These are phyloP conservation scores for Aquilaria malaccensis DNA, from an alignment of 345 rosid genomes.

Conservation along the genomic window DNA sequence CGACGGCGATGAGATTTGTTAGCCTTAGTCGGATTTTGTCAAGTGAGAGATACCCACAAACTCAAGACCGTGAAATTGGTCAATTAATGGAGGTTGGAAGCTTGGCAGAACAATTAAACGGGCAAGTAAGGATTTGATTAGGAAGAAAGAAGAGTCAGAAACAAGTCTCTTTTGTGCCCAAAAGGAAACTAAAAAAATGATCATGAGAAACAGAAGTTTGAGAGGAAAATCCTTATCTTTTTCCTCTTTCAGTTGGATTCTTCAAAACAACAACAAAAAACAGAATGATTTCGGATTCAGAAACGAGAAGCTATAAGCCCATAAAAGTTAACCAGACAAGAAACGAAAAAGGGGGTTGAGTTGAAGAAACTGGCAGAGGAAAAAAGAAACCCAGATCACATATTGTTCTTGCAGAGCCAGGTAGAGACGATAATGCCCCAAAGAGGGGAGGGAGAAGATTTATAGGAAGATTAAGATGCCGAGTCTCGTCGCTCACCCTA, in stretches of 20 bases:
- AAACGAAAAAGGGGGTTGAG: not conserved
- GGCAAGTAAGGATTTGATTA: slow-evolving; percentile 10
- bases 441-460: not conserved
- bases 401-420: slow-evolving; percentile 3
- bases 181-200: not conserved
- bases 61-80: slow-evolving; percentile 37
- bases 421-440: not conserved
- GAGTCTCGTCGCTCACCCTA: no score
- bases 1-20: not conserved
- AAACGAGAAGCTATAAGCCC: slow-evolving; percentile 6
- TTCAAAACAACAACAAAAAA: not conserved
- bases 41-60: slow-evolving; percentile 27
- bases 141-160: not conserved
- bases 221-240: not conserved
- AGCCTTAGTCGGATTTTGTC: slow-evolving; percentile 10
- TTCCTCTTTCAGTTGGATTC: slow-evolving; percentile 2
- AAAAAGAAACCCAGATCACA: slow-evolving; percentile 14
- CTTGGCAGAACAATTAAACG: slow-evolving; percentile 13
- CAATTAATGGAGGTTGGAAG: slow-evolving; percentile 23
- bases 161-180: not conserved
- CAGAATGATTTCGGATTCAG: not conserved
- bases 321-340: not conserved
- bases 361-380: not conserved
- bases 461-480: no score
- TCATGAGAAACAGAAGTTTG: not conserved